phyloP scores from a whole-genome alignment of 2,329 filamentous ascomycete species.

The Rhytidhysteron rufulum region DNA sequence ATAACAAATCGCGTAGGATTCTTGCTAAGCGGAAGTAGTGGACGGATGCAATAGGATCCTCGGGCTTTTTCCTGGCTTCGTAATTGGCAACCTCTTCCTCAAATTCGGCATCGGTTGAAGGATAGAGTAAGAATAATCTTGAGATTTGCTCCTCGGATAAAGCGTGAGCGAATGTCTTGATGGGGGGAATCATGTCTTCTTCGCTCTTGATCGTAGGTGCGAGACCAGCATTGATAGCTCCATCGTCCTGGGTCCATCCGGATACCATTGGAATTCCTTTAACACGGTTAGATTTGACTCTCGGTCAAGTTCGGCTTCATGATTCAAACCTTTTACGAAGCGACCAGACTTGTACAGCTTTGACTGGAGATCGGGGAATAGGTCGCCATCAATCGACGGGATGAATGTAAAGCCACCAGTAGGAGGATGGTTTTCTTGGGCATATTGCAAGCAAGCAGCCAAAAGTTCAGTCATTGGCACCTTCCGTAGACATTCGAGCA shows the following conservation, averaged over 20 bases:
- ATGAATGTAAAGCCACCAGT: slow-evolving; percentile 11
- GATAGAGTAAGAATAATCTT: slow-evolving; percentile 2
- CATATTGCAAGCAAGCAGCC: slow-evolving; percentile 3
- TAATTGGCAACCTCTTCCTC: slow-evolving; percentile 6
- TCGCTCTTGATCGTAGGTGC: slow-evolving; percentile 4
- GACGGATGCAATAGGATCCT: slow-evolving; percentile 7
- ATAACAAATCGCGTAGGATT: slow-evolving; percentile 11
- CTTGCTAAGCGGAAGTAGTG: slow-evolving; percentile 11
- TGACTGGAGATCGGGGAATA: slow-evolving; percentile 5
- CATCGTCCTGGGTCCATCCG: slow-evolving; percentile 11
- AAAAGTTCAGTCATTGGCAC: slow-evolving; percentile 8
- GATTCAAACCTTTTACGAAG: slow-evolving; percentile 10
- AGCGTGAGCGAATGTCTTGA: slow-evolving; percentile 6
- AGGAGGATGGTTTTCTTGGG: slow-evolving; percentile 6
- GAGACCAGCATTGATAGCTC: slow-evolving; percentile 6
- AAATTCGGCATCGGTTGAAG: slow-evolving; percentile 6
- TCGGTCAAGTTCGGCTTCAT: too few relatives aligned
- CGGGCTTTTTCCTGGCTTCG: slow-evolving; percentile 4
- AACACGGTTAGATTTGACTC: too few relatives aligned
- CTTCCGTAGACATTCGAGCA: slow-evolving; percentile 7
- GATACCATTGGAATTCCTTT: slow-evolving; percentile 10
- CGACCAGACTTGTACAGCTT: slow-evolving; percentile 3
- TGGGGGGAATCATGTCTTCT: slow-evolving; percentile 6
- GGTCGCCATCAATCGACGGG: slow-evolving; percentile 7
- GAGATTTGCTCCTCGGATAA: slow-evolving; percentile 3